Base-by-base conservation (phyloP, 495 filamentous ascomycete species). In the Astrothelium subdiscretum region DNA sequence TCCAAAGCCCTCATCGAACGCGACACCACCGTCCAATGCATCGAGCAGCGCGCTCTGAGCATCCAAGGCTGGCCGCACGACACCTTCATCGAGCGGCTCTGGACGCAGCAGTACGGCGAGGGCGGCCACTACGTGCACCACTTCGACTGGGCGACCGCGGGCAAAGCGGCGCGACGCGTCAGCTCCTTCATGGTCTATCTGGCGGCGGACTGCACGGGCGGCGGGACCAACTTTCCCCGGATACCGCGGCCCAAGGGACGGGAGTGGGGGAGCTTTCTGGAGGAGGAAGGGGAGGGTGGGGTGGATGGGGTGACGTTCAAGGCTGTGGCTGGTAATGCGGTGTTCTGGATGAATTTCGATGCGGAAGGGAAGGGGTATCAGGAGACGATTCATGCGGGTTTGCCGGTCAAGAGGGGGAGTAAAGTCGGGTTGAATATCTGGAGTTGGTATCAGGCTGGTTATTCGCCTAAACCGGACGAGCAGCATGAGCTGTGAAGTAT, bases 351-450 rank as follows among this genome's bases (percentile, higher is more conserved):
- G 76, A 91, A 91, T 74, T 68, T 91, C 63, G 66, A 77, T 20
- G 70, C 77, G 2, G 80, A 85, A 74, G 86, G 87, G 51, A 74
- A 69, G 5, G 86, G 85, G 31, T 85, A 88, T 72, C 73, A 79
- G 66, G 78, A 83, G 72, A 85, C 81, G 35, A 79, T 87, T 72
- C 88, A 91, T 77, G 86, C 86, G 5, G 85, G 86, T 32, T 68
- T 87, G 68, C 85, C 86, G 38, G 86, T 90, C 6, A 80, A 76
- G 42, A 76, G 74, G 61, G 88, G 88, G 27, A 80, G 73, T 59
- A 91, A 91, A 78, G 79, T 89, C 59, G 88, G 87, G n/a, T 80
- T 91, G 83, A 91, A 91, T 76, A 87, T 90, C 67, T 91, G 87
- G 87, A 85, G 70, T 62, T 75, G 72, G 72, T 72, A 71, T 65